Percentiles rank a stretch among this genome's conserved stretches.
These are phyloP conservation scores for Magnusiomyces suaveolens DNA, from an alignment of 1,139 yeast genomes.

Conservation along the genomic window DNA sequence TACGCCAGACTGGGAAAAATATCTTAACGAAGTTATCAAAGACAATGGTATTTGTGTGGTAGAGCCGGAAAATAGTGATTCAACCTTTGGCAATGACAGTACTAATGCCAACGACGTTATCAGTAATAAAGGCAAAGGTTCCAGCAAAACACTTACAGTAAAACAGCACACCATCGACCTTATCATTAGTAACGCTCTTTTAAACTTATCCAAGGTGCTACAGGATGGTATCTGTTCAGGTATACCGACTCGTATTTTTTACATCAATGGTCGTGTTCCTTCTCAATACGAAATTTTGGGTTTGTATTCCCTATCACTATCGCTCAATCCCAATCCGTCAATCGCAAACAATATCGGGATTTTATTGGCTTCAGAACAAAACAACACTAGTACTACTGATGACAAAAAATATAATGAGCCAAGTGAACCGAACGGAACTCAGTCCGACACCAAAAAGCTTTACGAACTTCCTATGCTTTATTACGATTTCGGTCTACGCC, in stretches of 20 bases:
- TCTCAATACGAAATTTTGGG: conserved; percentile 25
- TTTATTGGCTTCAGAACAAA: conserved; percentile 10
- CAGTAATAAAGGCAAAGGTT: background rate
- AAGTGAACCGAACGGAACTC: background rate
- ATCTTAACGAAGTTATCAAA: conserved; percentile 1
- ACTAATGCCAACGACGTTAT: background rate
- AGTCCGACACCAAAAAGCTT: background rate
- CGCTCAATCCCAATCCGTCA: conserved; percentile 29
- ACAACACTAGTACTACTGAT: background rate
- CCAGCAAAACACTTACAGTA: background rate
- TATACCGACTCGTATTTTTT: conserved; percentile 22
- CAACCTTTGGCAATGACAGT: background rate
- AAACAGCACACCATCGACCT: conserved; percentile 6
- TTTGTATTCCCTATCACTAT: conserved; percentile 27
- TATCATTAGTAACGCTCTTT: conserved; percentile 26
- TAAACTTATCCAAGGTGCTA: conserved; percentile 30
- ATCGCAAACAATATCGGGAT: conserved; percentile 32
- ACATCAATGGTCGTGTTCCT: conserved; percentile 27
- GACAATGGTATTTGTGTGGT: background rate
- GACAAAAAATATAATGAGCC: background rate
- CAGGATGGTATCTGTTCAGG: conserved; percentile 32
- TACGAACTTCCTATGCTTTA: conserved; percentile 25
- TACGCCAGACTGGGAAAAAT: conserved; percentile 11
- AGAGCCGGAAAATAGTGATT: background rate
- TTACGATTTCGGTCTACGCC: conserved; percentile 27